Evolutionary conservation across 768 basidiomycete genomes (phyloP), one percentile per base, ranked within the genome.

Genomic region (Suillus discolor): DNA sequence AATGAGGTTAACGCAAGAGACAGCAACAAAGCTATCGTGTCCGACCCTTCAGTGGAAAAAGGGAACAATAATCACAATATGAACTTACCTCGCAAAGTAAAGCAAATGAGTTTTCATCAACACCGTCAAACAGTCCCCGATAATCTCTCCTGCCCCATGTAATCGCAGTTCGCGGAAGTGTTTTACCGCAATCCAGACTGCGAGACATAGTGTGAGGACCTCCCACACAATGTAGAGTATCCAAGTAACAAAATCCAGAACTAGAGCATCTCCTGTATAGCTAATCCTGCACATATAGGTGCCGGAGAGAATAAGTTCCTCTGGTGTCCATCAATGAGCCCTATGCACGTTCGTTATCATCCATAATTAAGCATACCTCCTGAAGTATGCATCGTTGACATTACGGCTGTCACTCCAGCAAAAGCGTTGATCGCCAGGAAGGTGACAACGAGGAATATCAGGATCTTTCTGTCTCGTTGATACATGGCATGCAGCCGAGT

Each of bases 341-440:
- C 11, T 5, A n/a, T n/a, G 9, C 9, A 20, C 0, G 9, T 11
- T n/a, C 4, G 4, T n/a, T 45, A 6, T 31, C 31, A 31, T 44
- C 11, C n/a, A 5, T 0, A 6, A 45, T 45, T 4, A 45, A 12
- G n/a, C n/a, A 4, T 45, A 45, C 45, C 45, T 11, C n/a, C n/a
- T 45, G 45, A n/a, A 45, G 9, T 12, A 45, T 45, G 20, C 11
- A 12, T 45, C 20, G 45, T 12, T n/a, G 11, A 2, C 4, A 45
- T 45, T 11, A n/a, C 2, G 1, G 9, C 8, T 0, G 2, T 11
- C 45, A n/a, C 45, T 45, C 0, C 11, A 2, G n/a, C 2, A 11
- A 45, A 45, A 12, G 12, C 12, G n/a, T 45, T 45, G n/a, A 12
- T 2, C 11, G 20, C 45, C 45, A 45, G 45, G 45, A 4, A n/a